phyloP scores from a whole-genome alignment of 176 grass and related monocot species.

The Dendrocalamus sinicus region DNA sequence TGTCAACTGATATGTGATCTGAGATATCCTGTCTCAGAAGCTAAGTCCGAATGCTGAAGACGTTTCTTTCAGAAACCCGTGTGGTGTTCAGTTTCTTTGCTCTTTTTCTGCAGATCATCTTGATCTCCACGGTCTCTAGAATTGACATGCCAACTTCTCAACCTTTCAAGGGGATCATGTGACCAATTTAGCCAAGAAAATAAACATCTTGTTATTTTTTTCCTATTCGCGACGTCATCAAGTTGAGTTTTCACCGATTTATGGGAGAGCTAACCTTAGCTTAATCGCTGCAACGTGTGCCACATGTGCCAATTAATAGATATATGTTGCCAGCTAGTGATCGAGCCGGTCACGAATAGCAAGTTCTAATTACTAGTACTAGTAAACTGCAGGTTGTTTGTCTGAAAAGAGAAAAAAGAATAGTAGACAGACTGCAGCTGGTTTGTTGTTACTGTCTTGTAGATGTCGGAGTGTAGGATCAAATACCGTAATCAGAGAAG shows the following conservation, averaged over 20 bases:
- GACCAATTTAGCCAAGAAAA: background rate
- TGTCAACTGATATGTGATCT: background rate
- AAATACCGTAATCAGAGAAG: too few relatives aligned
- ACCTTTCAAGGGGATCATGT: constrained; percentile 39
- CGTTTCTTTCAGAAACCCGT: constrained; percentile 7
- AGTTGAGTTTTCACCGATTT: background rate
- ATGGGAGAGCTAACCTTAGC: constrained; percentile 6
- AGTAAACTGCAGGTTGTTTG: constrained; percentile 7
- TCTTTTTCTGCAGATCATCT: constrained; percentile 22
- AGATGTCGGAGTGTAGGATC: too few relatives aligned
- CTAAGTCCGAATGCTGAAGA: constrained; percentile 16
- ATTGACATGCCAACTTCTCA: constrained; percentile 56
- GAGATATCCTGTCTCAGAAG: constrained; percentile 9
- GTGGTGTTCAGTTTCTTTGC: background rate
- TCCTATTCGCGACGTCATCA: background rate
- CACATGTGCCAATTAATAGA: constrained; percentile 16
- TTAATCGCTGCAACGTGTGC: background rate
- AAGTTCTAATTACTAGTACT: background rate
- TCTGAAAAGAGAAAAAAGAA: background rate
- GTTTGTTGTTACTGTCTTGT: background rate
- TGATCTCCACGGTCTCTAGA: constrained; percentile 20
- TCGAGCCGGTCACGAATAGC: background rate
- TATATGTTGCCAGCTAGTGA: background rate
- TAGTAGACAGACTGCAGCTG: background rate
- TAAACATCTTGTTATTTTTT: background rate